A percentile compares a stretch with the other conserved stretches of the same genome.
These are phyloP conservation scores for Candida xiaguanensis DNA, from an alignment of 805 yeast genomes.

Conservation along the genomic window DNA sequence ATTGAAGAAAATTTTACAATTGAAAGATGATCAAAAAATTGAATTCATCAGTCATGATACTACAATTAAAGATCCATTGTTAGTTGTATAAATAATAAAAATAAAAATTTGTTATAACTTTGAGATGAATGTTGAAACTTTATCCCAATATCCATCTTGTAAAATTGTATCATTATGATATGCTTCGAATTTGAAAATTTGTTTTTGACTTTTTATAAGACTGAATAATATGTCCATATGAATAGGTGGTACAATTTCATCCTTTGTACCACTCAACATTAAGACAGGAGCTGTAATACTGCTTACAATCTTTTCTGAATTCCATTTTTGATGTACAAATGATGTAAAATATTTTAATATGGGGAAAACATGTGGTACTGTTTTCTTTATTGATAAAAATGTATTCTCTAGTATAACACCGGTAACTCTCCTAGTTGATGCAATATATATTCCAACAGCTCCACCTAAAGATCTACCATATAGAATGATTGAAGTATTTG, in stretches of 20 bases:
- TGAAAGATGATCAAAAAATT: slow-evolving; percentile 68
- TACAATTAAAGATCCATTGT: slow-evolving; percentile 19
- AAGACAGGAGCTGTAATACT: slow-evolving; percentile 59
- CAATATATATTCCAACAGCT: slow-evolving; percentile 84
- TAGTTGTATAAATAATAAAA: slow-evolving; percentile 1
- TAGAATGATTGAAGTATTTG: slow-evolving; percentile 52
- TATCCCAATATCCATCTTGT: slow-evolving; percentile 76
- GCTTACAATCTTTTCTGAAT: slow-evolving; percentile 59
- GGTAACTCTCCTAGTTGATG: slow-evolving; percentile 52
- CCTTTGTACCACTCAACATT: slow-evolving; percentile 68
- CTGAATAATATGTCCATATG: slow-evolving; percentile 68
- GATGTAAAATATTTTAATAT: slow-evolving; percentile 49
- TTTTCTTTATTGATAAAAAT: slow-evolving; percentile 69
- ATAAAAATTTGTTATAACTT: no score
- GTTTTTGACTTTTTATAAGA: slow-evolving; percentile 51
- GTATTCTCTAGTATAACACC: slow-evolving; percentile 85
- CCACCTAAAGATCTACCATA: slow-evolving; percentile 95
- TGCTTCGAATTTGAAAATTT: slow-evolving; percentile 54
- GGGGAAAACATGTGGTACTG: slow-evolving; percentile 73
- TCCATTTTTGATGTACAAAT: slow-evolving; percentile 81
- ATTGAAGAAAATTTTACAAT: slow-evolving; percentile 79
- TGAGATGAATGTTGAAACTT: slow-evolving; percentile 50
- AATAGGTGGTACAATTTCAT: slow-evolving; percentile 87
- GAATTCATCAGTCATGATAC: slow-evolving; percentile 76
- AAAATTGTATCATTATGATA: slow-evolving; percentile 81